Conservation (phyloP, 306 rosid genomes). For the Lithocarpus polystachyus region DNA sequence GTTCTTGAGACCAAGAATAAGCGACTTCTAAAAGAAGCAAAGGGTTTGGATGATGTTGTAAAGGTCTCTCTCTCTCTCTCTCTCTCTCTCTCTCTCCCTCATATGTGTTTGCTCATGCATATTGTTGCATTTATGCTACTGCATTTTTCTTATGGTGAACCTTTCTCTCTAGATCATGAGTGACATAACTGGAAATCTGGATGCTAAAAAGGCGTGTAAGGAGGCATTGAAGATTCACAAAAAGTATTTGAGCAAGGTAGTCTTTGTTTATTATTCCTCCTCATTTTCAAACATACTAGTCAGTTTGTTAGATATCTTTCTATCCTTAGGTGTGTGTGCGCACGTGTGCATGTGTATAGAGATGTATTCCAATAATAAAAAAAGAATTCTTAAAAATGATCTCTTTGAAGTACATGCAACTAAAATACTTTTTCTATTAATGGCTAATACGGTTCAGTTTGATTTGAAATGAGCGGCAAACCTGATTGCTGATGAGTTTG, state of each 20-base stretch:
- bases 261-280: slow-evolving; percentile 10
- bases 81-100: slow-evolving; percentile 15
- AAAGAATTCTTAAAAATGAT: background rate
- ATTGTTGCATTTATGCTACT: slow-evolving; percentile 10
- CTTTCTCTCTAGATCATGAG: slow-evolving; percentile 65
- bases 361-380: too few relatives aligned
- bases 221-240: slow-evolving; percentile 88
- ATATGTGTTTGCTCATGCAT: background rate
- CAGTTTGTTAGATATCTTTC: background rate
- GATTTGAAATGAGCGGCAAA: too few relatives aligned
- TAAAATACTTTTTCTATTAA: background rate
- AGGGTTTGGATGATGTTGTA: slow-evolving; percentile 91
- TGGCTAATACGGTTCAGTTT: too few relatives aligned
- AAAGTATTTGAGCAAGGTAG: slow-evolving; percentile 81
- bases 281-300: background rate
- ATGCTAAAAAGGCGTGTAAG: slow-evolving; percentile 75
- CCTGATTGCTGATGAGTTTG: too few relatives aligned
- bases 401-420: background rate
- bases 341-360: too few relatives aligned
- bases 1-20: slow-evolving; percentile 79
- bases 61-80: slow-evolving; percentile 39
- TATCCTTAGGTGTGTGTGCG: background rate
- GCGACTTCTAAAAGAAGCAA: slow-evolving; percentile 75
- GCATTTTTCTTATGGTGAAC: slow-evolving; percentile 19
- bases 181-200: slow-evolving; percentile 68